Conservation (phyloP, 1,139 yeast genomes). For the Scheffersomyces illinoinensis region DNA sequence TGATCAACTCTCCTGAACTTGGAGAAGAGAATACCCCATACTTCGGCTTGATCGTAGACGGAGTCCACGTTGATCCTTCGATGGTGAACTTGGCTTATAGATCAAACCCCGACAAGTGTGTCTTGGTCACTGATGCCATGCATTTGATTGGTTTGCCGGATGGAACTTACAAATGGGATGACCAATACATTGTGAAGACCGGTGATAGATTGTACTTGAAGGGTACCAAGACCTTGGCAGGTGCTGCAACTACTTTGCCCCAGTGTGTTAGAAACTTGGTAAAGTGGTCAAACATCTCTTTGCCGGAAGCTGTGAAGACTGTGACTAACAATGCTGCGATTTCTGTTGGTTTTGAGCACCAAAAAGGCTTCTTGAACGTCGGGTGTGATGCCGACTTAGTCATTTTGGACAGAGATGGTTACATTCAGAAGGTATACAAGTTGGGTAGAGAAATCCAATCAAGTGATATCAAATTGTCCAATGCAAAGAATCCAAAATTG, state of each 20-base stretch:
- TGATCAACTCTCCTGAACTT: conserved; percentile 44
- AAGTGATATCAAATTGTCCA: conserved; percentile 9
- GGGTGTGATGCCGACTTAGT: conserved; percentile 66
- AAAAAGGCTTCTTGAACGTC: conserved; percentile 52
- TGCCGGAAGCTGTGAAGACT: conserved; percentile 57
- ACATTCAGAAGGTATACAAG: conserved; percentile 52
- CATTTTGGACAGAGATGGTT: conserved; percentile 46
- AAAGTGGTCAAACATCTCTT: conserved; percentile 51
- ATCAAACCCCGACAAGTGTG: conserved; percentile 55
- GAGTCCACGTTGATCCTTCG: conserved; percentile 63
- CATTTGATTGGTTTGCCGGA: conserved; percentile 54
- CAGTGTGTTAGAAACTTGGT: conserved; percentile 56
- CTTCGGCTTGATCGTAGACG: conserved; percentile 63
- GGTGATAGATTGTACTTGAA: conserved; percentile 51
- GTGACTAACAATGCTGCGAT: conserved; percentile 60
- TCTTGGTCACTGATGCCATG: conserved; percentile 66
- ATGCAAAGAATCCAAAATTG: conserved; percentile 6
- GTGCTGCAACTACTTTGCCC: conserved; percentile 60
- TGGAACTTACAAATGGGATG: conserved; percentile 53
- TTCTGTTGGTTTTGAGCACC: conserved; percentile 43
- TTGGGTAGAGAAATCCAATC: conserved; percentile 40
- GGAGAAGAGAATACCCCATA: conserved; percentile 39
- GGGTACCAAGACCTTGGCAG: conserved; percentile 64
- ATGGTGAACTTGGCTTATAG: conserved; percentile 56
- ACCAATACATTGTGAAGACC: conserved; percentile 48